These are phyloP conservation scores for Zygotorulaspora chibaensis DNA, from an alignment of 805 yeast species.

Conservation along the genomic window DNA sequence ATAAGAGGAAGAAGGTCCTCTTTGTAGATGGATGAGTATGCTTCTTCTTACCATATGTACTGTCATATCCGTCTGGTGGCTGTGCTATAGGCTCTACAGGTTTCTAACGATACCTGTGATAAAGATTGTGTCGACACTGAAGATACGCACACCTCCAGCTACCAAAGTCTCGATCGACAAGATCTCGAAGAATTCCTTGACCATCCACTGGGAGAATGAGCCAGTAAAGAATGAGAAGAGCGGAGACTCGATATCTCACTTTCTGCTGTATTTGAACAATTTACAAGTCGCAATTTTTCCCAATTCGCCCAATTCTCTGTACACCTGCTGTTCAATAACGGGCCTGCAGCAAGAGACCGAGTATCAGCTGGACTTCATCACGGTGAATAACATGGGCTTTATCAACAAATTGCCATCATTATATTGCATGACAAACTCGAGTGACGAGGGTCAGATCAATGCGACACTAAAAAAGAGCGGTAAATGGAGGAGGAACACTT, in stretches of 20 bases:
- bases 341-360: conserved; percentile 24
- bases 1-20: neutral
- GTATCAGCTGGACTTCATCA: conserved; percentile 34
- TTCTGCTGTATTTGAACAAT: conserved; percentile 30
- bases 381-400: conserved; percentile 34
- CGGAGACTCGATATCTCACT: conserved; percentile 26
- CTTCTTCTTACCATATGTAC: conserved; percentile 10
- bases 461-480: conserved; percentile 16
- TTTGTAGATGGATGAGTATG: neutral
- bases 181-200: conserved; percentile 27
- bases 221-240: conserved; percentile 8
- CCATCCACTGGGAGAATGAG: conserved; percentile 37
- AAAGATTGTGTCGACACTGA: conserved; percentile 27
- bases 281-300: conserved; percentile 30
- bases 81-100: conserved; percentile 26
- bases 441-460: conserved; percentile 2
- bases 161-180: conserved; percentile 34
- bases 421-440: conserved; percentile 28
- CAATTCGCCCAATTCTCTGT: conserved; percentile 27
- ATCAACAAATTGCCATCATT: conserved; percentile 33
- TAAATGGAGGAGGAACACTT: conserved; percentile 26
- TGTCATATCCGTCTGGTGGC: conserved; percentile 24
- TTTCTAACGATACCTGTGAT: conserved; percentile 31
- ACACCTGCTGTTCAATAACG: conserved; percentile 33
- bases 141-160: conserved; percentile 32